phyloP scores from a whole-genome alignment of 257 asterid genomes.

The Solanum paucissectum region DNA sequence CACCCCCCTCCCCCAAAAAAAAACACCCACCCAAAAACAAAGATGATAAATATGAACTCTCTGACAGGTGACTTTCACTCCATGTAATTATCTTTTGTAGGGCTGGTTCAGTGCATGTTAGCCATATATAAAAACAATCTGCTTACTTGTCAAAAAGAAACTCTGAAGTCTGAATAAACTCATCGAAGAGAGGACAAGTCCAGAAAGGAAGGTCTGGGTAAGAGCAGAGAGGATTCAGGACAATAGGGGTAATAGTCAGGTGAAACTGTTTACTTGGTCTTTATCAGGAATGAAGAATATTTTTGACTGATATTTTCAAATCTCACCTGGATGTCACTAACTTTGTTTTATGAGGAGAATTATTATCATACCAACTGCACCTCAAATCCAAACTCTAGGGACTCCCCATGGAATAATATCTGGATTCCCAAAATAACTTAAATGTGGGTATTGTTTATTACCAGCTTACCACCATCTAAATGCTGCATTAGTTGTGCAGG shows the following conservation, averaged over 20 bases:
- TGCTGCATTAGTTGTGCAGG: background rate
- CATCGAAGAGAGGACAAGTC: background rate
- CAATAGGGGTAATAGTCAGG: background rate
- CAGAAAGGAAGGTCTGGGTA: background rate
- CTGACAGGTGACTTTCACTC: background rate
- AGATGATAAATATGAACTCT: background rate
- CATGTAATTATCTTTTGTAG: background rate
- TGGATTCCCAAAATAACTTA: background rate
- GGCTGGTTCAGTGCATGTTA: background rate
- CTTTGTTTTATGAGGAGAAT: background rate
- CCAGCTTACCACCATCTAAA: background rate
- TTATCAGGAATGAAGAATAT: background rate
- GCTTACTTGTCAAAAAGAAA: background rate
- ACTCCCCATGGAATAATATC: background rate
- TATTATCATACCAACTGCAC: background rate
- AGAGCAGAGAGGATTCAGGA: background rate
- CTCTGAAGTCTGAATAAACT: background rate
- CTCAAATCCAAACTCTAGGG: background rate
- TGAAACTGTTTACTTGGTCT: background rate
- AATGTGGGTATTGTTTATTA: background rate
- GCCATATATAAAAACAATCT: background rate
- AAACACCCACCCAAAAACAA: background rate
- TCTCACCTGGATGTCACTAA: background rate
- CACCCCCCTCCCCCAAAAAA: no score
- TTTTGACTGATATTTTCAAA: background rate